phyloP scores from a whole-genome alignment of 1,139 yeast genomes.

The Sugiyamaella xylanicola region DNA sequence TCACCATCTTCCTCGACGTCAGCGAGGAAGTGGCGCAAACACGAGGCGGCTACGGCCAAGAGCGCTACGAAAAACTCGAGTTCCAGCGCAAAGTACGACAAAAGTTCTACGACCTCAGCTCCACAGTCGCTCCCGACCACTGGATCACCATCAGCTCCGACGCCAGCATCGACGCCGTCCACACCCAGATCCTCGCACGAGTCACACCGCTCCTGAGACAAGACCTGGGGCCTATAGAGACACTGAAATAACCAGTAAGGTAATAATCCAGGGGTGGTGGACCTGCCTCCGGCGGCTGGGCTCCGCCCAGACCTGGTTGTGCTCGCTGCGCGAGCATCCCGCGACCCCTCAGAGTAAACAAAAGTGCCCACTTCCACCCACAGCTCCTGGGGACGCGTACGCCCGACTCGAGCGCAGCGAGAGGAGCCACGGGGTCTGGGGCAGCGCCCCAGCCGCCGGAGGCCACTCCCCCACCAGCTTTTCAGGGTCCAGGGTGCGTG shows the following conservation, averaged over 20 bases:
- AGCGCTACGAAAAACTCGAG: constrained; percentile 75
- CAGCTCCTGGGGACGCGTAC: no score
- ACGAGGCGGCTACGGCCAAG: constrained; percentile 88
- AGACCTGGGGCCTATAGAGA: constrained; percentile 7
- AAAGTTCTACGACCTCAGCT: constrained; percentile 55
- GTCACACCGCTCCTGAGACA: constrained; percentile 7
- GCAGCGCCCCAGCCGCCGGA: neutral
- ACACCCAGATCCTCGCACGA: constrained; percentile 1
- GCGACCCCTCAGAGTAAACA: no score
- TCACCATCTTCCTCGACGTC: constrained; percentile 75
- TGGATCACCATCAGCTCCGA: constrained; percentile 63
- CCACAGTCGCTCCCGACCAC: constrained; percentile 35
- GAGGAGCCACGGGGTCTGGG: no score
- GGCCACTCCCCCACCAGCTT: neutral
- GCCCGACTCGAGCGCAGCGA: no score
- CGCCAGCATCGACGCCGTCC: constrained; percentile 38
- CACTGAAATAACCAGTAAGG: constrained; percentile 1
- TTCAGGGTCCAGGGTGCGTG: neutral
- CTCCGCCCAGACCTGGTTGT: neutral
- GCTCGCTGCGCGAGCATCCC: neutral
- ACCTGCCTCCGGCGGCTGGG: constrained; percentile 1
- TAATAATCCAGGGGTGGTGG: neutral
- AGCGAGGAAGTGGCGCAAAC: constrained; percentile 50
- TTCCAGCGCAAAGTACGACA: constrained; percentile 71
- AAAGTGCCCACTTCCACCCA: no score